A percentile compares a stretch with the other conserved stretches of the same genome.
These are phyloP conservation scores for Tricholoma furcatifolium DNA, from an alignment of 768 basidiomycete genomes.

Conservation along the genomic window DNA sequence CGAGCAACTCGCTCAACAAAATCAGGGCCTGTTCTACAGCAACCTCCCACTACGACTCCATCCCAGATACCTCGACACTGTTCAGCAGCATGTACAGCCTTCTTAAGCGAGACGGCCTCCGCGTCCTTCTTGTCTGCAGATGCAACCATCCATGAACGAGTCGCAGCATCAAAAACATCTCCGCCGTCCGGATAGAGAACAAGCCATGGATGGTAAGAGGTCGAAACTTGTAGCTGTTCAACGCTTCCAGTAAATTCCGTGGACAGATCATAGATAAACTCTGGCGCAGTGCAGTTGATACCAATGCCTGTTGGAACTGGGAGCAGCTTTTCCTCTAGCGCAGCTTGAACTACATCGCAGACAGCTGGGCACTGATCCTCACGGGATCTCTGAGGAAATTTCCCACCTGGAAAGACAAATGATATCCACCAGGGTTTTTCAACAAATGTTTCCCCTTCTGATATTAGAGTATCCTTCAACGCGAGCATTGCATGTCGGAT, in stretches of 20 bases:
- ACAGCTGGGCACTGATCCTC: constrained; percentile 26
- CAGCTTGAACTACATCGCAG: constrained; percentile 42
- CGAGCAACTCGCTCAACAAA: constrained; percentile 38
- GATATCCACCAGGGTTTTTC: constrained; percentile 77
- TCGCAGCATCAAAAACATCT: constrained; percentile 47
- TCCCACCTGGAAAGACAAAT: constrained; percentile 56
- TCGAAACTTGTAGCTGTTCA: constrained; percentile 5
- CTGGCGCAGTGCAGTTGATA: constrained; percentile 67
- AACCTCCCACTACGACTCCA: constrained; percentile 65
- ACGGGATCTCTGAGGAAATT: constrained; percentile 37
- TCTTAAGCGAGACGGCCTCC: constrained; percentile 36
- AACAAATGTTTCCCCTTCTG: background rate
- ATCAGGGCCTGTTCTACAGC: constrained; percentile 59
- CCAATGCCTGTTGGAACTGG: constrained; percentile 57
- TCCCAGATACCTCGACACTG: constrained; percentile 33
- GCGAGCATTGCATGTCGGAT: constrained; percentile 58
- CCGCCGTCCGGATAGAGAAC: constrained; percentile 76
- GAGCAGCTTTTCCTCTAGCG: constrained; percentile 16
- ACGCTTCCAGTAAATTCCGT: constrained; percentile 31
- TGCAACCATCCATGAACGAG: constrained; percentile 40
- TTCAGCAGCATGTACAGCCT: constrained; percentile 21
- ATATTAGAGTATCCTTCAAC: constrained; percentile 26
- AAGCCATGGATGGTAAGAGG: constrained; percentile 43
- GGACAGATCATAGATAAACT: constrained; percentile 40
- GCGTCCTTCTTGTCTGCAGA: constrained; percentile 15